A percentile compares a stretch with the other conserved stretches of the same genome.
phyloP scores from a whole-genome alignment of 805 yeast genomes.

The Hanseniaspora guilliermondii region DNA sequence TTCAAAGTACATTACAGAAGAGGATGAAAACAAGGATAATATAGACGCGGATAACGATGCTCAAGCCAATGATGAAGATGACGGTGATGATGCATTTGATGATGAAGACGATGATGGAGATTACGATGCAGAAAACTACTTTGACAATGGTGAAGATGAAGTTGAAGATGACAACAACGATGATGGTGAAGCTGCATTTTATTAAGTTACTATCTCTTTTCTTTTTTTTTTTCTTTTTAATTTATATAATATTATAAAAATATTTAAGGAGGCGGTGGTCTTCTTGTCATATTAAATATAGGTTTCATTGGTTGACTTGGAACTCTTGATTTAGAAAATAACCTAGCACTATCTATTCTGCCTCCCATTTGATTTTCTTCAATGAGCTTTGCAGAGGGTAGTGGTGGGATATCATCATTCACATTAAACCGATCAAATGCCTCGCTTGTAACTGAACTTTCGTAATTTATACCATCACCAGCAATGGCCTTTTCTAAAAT shows the following conservation, averaged over 20 bases:
- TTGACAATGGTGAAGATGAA: conserved; percentile 42
- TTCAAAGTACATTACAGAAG: conserved; percentile 20
- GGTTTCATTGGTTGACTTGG: conserved; percentile 17
- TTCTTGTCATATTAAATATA: conserved; percentile 11
- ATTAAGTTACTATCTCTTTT: no score
- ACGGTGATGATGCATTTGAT: conserved; percentile 51
- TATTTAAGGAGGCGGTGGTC: conserved; percentile 17
- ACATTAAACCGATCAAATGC: conserved; percentile 1
- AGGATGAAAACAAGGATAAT: conserved; percentile 33
- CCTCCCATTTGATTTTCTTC: conserved; percentile 3
- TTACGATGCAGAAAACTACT: conserved; percentile 30
- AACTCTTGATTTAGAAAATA: conserved; percentile 8
- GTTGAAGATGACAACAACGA: conserved; percentile 36
- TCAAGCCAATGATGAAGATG: conserved; percentile 49
- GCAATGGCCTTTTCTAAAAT: conserved; percentile 28
- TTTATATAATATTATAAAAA: not conserved
- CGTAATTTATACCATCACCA: conserved; percentile 19
- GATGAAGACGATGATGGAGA: conserved; percentile 48
- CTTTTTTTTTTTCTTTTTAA: not conserved
- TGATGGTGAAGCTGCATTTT: conserved; percentile 47
- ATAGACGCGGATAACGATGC: conserved; percentile 46
- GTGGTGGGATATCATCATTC: conserved; percentile 6
- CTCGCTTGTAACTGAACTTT: not conserved
- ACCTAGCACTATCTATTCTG: conserved; percentile 7
- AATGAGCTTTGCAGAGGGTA: conserved; percentile 6